phyloP scores from a whole-genome alignment of 2,329 filamentous ascomycete species.

The Teratosphaeriaceae sp. region DNA sequence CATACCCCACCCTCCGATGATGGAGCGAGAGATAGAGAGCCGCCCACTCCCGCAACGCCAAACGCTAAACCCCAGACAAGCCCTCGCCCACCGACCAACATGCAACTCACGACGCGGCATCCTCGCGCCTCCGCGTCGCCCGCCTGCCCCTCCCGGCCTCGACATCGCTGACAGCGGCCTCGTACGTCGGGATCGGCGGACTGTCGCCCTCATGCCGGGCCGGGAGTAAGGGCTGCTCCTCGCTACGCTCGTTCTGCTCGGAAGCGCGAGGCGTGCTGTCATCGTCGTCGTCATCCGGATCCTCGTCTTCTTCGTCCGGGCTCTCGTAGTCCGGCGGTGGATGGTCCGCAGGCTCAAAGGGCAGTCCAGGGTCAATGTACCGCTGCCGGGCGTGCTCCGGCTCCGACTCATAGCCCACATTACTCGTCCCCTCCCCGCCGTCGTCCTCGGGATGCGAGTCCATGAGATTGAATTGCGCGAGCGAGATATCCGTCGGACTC shows the following conservation, averaged over 20 bases:
- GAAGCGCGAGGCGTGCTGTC: constrained; percentile 23
- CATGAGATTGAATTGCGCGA: constrained; percentile 74
- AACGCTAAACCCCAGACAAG: no score
- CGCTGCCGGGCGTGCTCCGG: constrained; percentile 2
- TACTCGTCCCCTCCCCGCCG: constrained; percentile 19
- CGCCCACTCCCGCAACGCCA: no score
- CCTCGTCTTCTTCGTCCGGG: constrained; percentile 26
- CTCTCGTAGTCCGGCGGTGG: constrained; percentile 45
- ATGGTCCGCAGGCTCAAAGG: constrained; percentile 27
- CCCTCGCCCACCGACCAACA: no score
- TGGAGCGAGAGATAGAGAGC: no score
- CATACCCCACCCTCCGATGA: no score
- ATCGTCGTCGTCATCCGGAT: constrained; percentile 8
- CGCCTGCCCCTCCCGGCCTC: constrained; percentile 22
- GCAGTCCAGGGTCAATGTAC: constrained; percentile 20
- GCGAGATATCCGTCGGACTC: constrained; percentile 91
- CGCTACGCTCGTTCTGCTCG: constrained; percentile 12
- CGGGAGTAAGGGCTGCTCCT: constrained; percentile 10
- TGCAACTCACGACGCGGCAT: not conserved
- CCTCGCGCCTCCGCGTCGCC: constrained; percentile 12
- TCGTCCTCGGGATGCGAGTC: constrained; percentile 47
- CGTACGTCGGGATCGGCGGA: constrained; percentile 78
- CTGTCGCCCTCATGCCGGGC: constrained; percentile 12
- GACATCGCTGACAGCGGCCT: constrained; percentile 54
- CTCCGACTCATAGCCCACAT: constrained; percentile 14